Conservation (phyloP, 768 basidiomycete genomes). For the Saitozyma podzolica region DNA sequence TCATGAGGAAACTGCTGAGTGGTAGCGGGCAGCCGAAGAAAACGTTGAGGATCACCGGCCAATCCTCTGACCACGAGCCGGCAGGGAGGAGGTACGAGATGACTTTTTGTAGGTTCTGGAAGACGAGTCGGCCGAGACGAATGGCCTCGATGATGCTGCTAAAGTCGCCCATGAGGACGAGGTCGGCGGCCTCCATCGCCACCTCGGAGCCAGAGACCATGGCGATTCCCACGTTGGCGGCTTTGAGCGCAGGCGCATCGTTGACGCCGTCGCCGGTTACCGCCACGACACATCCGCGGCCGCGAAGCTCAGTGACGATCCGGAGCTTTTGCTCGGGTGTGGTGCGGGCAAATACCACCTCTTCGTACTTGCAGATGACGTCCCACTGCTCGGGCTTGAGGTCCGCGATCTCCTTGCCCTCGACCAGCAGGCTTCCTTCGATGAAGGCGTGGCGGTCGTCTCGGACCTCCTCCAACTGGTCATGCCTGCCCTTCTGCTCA, state of each 20-base stretch:
- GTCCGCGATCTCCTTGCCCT: slow-evolving; percentile 1
- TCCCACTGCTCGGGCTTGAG: neutral
- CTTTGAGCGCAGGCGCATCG: neutral
- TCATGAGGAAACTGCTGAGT: neutral
- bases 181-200: slow-evolving; percentile 1
- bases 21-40: neutral
- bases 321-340: neutral
- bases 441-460: slow-evolving; percentile 1
- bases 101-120: slow-evolving; percentile 1
- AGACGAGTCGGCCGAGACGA: neutral
- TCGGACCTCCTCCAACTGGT: neutral
- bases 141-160: neutral
- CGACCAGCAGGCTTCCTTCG: neutral
- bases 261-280: neutral
- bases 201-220: neutral
- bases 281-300: neutral
- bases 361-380: slow-evolving; percentile 1
- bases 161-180: neutral
- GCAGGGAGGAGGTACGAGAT: neutral
- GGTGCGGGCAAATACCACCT: neutral
- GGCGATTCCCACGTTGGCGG: neutral
- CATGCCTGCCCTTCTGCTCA: neutral
- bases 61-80: neutral
- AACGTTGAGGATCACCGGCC: neutral
- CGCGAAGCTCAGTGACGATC: neutral